Conservation (phyloP, 805 yeast species). For the Deakozyma indianensis region DNA sequence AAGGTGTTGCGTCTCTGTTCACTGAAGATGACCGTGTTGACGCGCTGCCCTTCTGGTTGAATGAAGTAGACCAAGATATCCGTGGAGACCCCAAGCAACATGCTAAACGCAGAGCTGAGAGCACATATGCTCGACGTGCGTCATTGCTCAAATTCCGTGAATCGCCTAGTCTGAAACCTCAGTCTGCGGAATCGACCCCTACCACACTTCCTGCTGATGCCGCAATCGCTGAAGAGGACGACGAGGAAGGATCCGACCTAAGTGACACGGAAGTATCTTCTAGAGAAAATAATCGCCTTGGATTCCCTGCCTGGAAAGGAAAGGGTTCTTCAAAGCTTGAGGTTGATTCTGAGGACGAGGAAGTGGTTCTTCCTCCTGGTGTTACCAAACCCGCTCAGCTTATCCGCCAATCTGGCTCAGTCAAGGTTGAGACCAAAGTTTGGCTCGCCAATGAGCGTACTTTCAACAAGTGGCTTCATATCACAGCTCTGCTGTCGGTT, state of each 20-base stretch:
- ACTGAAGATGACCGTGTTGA: constrained; percentile 85
- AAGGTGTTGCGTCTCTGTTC: constrained; percentile 79
- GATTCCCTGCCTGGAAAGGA: constrained; percentile 16
- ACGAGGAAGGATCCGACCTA: constrained; percentile 4
- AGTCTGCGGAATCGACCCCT: not conserved
- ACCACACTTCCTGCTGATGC: not conserved
- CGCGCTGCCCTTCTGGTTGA: constrained; percentile 86
- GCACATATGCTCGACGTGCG: not conserved
- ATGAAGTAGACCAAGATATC: constrained; percentile 71
- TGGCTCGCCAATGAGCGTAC: constrained; percentile 99
- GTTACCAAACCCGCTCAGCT: constrained; percentile 68
- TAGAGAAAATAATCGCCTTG: constrained; percentile 5
- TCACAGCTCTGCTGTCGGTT: constrained; percentile 70
- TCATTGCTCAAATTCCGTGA: not conserved
- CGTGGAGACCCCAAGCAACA: constrained; percentile 44
- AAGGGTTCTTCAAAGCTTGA: constrained; percentile 11
- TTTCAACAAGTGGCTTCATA: constrained; percentile 87
- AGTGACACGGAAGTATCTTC: not conserved
- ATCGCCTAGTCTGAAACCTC: not conserved
- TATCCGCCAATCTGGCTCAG: constrained; percentile 80
- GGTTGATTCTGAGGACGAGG: constrained; percentile 74
- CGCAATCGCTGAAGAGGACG: constrained; percentile 6
- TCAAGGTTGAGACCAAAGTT: constrained; percentile 92
- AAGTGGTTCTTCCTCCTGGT: constrained; percentile 75
- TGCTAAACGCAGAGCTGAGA: not conserved